Evolutionary conservation across 345 rosid species (phyloP).

Genomic region (Arabis hirsuta): DNA sequence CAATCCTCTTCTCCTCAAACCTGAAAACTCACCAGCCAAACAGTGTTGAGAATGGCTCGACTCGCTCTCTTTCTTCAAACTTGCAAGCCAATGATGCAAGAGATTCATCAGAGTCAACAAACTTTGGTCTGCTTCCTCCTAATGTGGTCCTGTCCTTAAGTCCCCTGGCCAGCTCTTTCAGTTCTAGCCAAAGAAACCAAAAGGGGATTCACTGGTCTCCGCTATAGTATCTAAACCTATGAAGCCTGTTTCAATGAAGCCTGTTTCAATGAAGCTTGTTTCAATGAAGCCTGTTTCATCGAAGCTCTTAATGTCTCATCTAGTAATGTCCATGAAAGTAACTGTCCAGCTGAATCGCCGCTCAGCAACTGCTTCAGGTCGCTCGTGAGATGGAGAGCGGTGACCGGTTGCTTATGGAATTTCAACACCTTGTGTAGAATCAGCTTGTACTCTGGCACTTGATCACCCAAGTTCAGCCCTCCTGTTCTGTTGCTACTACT

Average conservation of each 20-base stretch:
- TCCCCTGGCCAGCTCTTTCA: constrained; percentile 43
- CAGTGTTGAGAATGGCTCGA: constrained; percentile 18
- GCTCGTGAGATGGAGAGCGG: constrained; percentile 76
- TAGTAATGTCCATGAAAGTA: constrained; percentile 91
- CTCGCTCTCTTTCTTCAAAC: constrained; percentile 26
- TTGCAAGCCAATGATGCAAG: constrained; percentile 34
- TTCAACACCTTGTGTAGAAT: constrained; percentile 82
- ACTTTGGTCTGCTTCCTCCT: constrained; percentile 37
- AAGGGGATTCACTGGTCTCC: constrained; percentile 36
- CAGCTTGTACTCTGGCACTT: constrained; percentile 78
- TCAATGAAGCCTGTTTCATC: constrained; percentile 49
- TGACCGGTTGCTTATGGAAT: constrained; percentile 85
- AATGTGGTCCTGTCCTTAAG: constrained; percentile 34
- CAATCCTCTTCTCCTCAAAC: constrained; percentile 37
- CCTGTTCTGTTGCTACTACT: constrained; percentile 52
- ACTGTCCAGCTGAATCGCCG: constrained; percentile 89
- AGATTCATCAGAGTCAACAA: constrained; percentile 29
- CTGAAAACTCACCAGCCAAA: constrained; percentile 39
- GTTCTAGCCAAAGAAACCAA: constrained; percentile 35
- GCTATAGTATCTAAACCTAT: constrained; percentile 32
- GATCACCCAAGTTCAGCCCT: constrained; percentile 66
- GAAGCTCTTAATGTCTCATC: constrained; percentile 79
- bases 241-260: constrained; percentile 40
- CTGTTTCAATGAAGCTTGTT: constrained; percentile 36
- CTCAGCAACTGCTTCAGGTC: constrained; percentile 93